phyloP scores from a whole-genome alignment of 306 rosid genomes.

The Erythrophleum fordii region DNA sequence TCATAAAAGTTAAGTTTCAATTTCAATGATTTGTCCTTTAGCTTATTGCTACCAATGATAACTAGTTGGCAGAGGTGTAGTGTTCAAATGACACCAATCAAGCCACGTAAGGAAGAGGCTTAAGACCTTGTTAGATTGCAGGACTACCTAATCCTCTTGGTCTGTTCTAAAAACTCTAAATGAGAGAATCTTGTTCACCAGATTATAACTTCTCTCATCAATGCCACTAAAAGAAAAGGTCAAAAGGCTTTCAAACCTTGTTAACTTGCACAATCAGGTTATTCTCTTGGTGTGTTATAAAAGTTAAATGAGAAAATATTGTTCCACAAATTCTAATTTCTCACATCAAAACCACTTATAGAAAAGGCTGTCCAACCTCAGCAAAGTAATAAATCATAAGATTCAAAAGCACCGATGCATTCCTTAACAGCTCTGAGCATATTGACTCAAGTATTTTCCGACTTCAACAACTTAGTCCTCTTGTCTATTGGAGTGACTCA shows the following conservation, averaged over 20 bases:
- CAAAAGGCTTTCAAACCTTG: neutral
- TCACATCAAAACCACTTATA: neutral
- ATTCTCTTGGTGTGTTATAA: too few species aligned
- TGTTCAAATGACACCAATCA: neutral
- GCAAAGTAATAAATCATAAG: neutral
- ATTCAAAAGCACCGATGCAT: constrained; percentile 7
- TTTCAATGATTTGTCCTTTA: neutral
- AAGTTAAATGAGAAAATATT: neutral
- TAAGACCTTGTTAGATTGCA: neutral
- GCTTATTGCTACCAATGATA: neutral
- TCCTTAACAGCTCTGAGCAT: neutral
- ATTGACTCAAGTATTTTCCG: neutral
- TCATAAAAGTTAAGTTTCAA: neutral
- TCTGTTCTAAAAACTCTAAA: neutral
- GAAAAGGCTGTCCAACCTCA: neutral
- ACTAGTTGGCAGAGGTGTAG: neutral
- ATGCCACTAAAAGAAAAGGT: neutral
- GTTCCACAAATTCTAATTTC: neutral
- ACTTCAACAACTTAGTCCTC: neutral
- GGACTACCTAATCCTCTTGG: neutral
- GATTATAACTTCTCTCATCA: neutral
- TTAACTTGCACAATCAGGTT: neutral
- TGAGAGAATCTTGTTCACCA: neutral
- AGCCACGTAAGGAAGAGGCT: neutral
- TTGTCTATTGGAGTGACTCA: neutral